A percentile compares a stretch with the other conserved stretches of the same genome.
Conservation (phyloP, 2,329 filamentous ascomycete genomes). For the Domatiomyces catenatus region DNA sequence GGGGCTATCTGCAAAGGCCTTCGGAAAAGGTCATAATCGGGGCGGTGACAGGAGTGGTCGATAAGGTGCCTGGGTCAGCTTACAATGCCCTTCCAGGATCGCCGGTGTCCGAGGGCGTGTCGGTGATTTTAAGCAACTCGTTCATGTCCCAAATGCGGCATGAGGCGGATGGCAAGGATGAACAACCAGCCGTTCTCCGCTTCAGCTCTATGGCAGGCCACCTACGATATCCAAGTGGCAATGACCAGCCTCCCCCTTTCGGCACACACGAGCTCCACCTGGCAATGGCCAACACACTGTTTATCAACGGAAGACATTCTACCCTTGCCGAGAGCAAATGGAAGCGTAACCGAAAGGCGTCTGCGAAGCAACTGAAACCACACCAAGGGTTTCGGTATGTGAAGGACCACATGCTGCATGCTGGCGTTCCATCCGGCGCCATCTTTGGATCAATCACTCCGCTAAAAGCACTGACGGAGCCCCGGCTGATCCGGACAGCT, state of each 20-base stretch:
- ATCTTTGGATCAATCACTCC: conserved; percentile 4
- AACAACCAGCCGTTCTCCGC: neutral
- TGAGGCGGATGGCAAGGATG: neutral
- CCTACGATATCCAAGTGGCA: neutral
- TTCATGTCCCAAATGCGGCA: neutral
- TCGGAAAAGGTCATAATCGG: neutral
- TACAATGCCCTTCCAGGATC: neutral
- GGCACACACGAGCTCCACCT: conserved; percentile 1
- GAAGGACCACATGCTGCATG: conserved; percentile 1
- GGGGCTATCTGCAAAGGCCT: neutral
- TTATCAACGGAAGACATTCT: conserved; percentile 12
- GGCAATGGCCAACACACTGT: conserved; percentile 15
- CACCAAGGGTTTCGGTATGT: neutral
- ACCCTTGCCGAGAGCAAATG: conserved; percentile 13
- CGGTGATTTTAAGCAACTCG: conserved; percentile 8
- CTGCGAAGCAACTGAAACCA: neutral
- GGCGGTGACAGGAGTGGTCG: neutral
- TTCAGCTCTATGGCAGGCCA: neutral
- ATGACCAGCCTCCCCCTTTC: neutral
- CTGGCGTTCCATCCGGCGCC: conserved; percentile 1
- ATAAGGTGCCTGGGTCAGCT: neutral
- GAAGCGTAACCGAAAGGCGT: neutral
- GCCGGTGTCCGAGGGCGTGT: conserved; percentile 8
- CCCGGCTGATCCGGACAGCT: conserved; percentile 8
- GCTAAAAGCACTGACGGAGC: conserved; percentile 9